Evolutionary conservation across 257 asterid genomes (phyloP).

Genomic region (Cruciata laevipes): DNA sequence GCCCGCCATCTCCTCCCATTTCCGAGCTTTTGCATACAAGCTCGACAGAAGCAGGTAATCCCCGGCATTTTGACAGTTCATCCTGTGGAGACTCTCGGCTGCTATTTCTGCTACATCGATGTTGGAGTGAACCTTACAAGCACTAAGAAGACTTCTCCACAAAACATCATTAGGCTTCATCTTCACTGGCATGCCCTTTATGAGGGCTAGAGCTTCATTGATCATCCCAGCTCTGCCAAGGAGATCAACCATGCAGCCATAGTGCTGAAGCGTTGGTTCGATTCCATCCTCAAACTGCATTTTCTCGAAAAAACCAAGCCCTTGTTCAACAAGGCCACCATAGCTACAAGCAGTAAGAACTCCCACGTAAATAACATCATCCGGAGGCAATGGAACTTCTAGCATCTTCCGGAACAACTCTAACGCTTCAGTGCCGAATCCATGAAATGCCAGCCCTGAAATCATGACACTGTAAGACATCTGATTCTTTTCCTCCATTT

Average conservation of each 20-base stretch:
- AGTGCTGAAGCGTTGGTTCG: conserved; percentile 63
- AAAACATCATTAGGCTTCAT: conserved; percentile 55
- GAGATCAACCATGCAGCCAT: conserved; percentile 78
- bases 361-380: conserved; percentile 59
- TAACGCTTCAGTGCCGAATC: conserved; percentile 53
- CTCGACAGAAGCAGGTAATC: conserved; percentile 56
- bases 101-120: conserved; percentile 52
- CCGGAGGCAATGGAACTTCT: conserved; percentile 48
- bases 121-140: conserved; percentile 52
- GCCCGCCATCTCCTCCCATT: conserved; percentile 47
- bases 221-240: conserved; percentile 58
- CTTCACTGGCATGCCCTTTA: conserved; percentile 51
- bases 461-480: conserved; percentile 61
- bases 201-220: conserved; percentile 42
- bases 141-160: conserved; percentile 69
- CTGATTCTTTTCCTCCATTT: conserved; percentile 37
- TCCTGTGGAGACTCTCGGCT: conserved; percentile 29
- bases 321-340: conserved; percentile 53
- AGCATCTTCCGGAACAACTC: conserved; percentile 46
- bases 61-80: conserved; percentile 41
- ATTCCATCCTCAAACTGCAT: conserved; percentile 46
- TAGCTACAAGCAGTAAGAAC: conserved; percentile 66
- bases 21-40: conserved; percentile 52
- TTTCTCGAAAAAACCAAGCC: conserved; percentile 34
- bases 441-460: conserved; percentile 62